Conservation (phyloP, 2,329 filamentous ascomycete genomes). For the Chaetomiaceae sp. region DNA sequence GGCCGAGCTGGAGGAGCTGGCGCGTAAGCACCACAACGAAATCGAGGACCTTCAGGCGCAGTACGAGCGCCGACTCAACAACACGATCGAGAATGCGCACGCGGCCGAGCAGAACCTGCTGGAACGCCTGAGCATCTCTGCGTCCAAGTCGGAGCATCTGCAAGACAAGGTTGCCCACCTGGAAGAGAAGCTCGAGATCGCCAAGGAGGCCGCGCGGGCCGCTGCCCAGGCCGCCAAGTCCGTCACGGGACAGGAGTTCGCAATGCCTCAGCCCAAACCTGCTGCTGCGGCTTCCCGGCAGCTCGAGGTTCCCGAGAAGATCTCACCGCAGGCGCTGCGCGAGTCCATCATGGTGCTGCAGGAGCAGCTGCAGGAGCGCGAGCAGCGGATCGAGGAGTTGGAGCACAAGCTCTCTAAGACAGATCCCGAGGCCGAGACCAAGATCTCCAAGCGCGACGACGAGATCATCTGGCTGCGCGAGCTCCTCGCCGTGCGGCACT, state of each 20-base stretch:
- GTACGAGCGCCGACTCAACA: constrained; percentile 67
- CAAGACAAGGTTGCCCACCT: constrained; percentile 79
- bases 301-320: constrained; percentile 66
- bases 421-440: constrained; percentile 71
- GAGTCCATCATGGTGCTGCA: constrained; percentile 96
- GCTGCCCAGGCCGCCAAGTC: constrained; percentile 69
- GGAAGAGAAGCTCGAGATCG: constrained; percentile 85
- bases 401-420: constrained; percentile 63
- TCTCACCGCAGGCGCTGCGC: constrained; percentile 87
- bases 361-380: constrained; percentile 91
- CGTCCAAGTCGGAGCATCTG: constrained; percentile 77
- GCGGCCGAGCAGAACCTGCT: constrained; percentile 72
- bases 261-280: constrained; percentile 28
- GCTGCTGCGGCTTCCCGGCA: constrained; percentile 35
- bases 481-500: constrained; percentile 80
- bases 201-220: constrained; percentile 78
- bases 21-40: constrained; percentile 58
- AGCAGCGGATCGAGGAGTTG: constrained; percentile 81
- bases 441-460: constrained; percentile 85
- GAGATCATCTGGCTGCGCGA: constrained; percentile 95
- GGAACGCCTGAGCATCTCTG: constrained; percentile 73
- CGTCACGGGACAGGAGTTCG: constrained; percentile 24
- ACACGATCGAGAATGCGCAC: constrained; percentile 73
- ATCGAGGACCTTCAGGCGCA: constrained; percentile 69
- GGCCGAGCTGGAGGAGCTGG: constrained; percentile 44